phyloP scores from a whole-genome alignment of 352 stramenopile species.

The Thraustochytrium striatum region DNA sequence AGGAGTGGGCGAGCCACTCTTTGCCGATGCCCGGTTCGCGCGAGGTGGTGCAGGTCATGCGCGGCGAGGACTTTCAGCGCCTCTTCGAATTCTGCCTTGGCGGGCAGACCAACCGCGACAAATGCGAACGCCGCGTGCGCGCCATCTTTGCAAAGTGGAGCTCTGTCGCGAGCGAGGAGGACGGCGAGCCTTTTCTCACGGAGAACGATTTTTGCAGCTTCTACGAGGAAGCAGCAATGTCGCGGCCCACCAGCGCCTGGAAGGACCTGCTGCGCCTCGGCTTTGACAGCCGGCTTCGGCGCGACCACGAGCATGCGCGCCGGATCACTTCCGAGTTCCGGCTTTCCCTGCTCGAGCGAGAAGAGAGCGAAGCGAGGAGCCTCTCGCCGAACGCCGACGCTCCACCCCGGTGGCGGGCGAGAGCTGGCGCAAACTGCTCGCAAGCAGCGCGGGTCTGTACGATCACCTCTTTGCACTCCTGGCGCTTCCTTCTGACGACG shows the following conservation, averaged over 20 bases:
- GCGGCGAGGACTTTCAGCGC: conserved; percentile 8
- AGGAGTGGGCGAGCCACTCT: conserved; percentile 4
- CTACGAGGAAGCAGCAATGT: conserved; percentile 17
- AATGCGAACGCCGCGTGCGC: not conserved
- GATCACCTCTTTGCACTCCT: not conserved
- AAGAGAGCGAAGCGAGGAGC: not conserved
- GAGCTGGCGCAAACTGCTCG: not conserved
- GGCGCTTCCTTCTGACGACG: not conserved
- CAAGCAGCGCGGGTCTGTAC: not conserved
- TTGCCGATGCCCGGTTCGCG: not conserved
- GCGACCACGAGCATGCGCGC: not conserved
- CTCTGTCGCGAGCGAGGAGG: not conserved
- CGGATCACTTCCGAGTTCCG: conserved; percentile 31
- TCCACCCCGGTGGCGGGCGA: not conserved
- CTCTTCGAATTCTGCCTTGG: conserved; percentile 38
- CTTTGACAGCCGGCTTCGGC: conserved; percentile 25
- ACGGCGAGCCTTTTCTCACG: not conserved
- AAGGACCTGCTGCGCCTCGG: conserved; percentile 34
- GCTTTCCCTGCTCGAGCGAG: conserved; percentile 10
- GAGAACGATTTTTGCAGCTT: conserved; percentile 11
- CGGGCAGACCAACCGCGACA: not conserved
- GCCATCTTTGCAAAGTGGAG: not conserved
- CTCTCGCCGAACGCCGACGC: not conserved
- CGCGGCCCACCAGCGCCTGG: conserved; percentile 4
- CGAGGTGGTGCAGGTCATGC: not conserved